Base-by-base conservation (phyloP, 1,284 basidiomycete species). In the Leccinum pallidistipes region DNA sequence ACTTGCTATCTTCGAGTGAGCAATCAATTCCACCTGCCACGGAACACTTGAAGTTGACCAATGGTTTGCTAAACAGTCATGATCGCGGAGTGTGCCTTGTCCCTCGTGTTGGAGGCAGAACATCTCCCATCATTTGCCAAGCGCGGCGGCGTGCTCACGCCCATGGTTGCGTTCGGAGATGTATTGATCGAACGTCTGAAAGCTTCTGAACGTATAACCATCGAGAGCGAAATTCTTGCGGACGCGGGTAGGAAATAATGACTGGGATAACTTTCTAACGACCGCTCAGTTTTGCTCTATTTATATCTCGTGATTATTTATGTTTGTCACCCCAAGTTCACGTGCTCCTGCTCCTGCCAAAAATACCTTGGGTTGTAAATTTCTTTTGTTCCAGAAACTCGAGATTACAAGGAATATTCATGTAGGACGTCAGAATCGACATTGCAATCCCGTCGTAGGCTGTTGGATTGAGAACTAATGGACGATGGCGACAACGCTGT, bases 131-230 rank as follows among this genome's bases (percentile, higher is more conserved):
- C 79, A 0, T 74, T 89, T 6, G 87, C 82, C 1, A 79, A 76
- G 34, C 68, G 78, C 59, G 94, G 94, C 16, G 94, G 94, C 9
- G 77, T 95, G 2, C 78, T 95, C 55, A 96, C 94, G 1, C 86
- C 92, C 0, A 83, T 88, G 67, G 86, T 85, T 2, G 91, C 90
- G 1, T 83, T 94, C 58, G 94, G 93, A 14, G 85, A 89, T 62
- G 83, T 83, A 3, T 71, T 95, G 56, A 77, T 93, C 14, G 80
- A 85, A 65, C 80, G 92, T 21, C 74, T 96, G 60, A 77, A 81
- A 64, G 78, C 78, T 27, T 83, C 80, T 14, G 85, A 82, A 2
- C 72, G 76, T 34, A 82, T 91, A 55, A 72, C 80, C 57, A 84
- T 90, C 66, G 80, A 83, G 55, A 85, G 80, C 66, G 75, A 78